These are phyloP conservation scores for Dendrobium huoshanense DNA, from an alignment of 106 monocot genomes.

Conservation along the genomic window DNA sequence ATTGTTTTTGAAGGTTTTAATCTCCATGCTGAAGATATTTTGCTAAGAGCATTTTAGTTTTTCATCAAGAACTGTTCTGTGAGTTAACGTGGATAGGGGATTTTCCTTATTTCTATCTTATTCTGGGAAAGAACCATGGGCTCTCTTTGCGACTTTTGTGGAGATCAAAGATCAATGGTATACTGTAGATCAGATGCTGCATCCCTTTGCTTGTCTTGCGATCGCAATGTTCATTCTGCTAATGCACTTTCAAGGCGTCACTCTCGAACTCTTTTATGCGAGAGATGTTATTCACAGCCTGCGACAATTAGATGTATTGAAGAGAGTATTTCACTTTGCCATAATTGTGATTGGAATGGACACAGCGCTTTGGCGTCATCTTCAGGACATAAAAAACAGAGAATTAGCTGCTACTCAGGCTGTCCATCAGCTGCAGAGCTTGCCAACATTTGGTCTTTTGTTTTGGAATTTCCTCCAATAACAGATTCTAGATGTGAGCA, in stretches of 20 bases:
- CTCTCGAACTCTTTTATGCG: conserved; percentile 75
- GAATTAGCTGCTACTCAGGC: conserved; percentile 74
- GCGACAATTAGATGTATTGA: conserved; percentile 56
- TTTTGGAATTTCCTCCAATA: conserved; percentile 31
- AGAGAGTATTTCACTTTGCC: conserved; percentile 71
- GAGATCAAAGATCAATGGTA: conserved; percentile 67
- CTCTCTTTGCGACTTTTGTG: conserved; percentile 75
- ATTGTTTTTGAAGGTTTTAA: conserved; percentile 2
- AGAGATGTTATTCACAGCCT: conserved; percentile 63
- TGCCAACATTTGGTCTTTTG: conserved; percentile 74
- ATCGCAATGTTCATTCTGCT: conserved; percentile 81
- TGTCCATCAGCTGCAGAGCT: conserved; percentile 80
- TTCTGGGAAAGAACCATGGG: conserved; percentile 35
- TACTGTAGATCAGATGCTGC: conserved; percentile 90
- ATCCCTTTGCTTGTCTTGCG: conserved; percentile 83
- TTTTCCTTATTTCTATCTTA: background rate
- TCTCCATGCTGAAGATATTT: background rate
- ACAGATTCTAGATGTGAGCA: conserved; percentile 38
- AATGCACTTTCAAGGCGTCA: conserved; percentile 84
- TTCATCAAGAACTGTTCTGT: background rate
- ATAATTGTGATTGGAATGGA: conserved; percentile 71
- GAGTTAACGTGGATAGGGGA: too few species aligned
- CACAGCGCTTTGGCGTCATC: conserved; percentile 20
- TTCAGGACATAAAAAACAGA: conserved; percentile 55
- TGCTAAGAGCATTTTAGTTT: background rate